These are phyloP conservation scores for Knoxdaviesia capensis DNA, from an alignment of 2,329 filamentous ascomycete species.

Conservation along the genomic window DNA sequence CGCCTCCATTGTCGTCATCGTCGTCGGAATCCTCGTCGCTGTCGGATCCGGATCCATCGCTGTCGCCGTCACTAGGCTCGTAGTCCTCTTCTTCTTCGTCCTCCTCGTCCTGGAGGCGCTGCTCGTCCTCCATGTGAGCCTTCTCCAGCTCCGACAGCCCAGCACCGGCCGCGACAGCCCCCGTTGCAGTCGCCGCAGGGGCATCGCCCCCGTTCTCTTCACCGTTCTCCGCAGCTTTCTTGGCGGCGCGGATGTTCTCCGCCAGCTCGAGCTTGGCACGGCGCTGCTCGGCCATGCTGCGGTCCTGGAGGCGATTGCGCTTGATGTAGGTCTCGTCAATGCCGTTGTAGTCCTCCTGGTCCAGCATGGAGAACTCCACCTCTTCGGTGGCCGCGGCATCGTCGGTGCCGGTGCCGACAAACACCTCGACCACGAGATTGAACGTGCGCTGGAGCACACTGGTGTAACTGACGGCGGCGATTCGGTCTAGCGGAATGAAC, in stretches of 20 bases:
- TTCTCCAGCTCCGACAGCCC: conserved; percentile 27
- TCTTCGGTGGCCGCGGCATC: conserved; percentile 32
- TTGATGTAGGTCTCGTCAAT: conserved; percentile 44
- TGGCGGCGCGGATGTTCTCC: conserved; percentile 32
- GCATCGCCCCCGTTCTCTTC: conserved; percentile 14
- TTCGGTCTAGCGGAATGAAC: conserved; percentile 39
- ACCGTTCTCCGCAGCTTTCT: conserved; percentile 21
- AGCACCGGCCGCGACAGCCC: conserved; percentile 11
- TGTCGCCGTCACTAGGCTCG: conserved; percentile 40
- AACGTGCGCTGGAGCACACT: conserved; percentile 49
- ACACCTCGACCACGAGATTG: conserved; percentile 44
- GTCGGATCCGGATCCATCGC: conserved; percentile 31
- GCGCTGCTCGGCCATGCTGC: conserved; percentile 47
- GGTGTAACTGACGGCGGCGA: conserved; percentile 45
- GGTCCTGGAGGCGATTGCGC: conserved; percentile 39
- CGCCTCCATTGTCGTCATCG: conserved; percentile 19
- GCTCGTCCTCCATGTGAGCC: conserved; percentile 29
- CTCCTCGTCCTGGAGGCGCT: conserved; percentile 35
- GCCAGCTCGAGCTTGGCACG: conserved; percentile 42
- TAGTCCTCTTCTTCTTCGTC: conserved; percentile 48
- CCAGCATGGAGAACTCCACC: conserved; percentile 48
- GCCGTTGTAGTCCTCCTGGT: conserved; percentile 44
- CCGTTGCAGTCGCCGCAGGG: conserved; percentile 14
- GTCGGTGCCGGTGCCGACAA: conserved; percentile 13
- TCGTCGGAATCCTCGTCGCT: conserved; percentile 31